phyloP scores from a whole-genome alignment of 176 grass and related monocot genomes.

The Tillandsia fasciculata region DNA sequence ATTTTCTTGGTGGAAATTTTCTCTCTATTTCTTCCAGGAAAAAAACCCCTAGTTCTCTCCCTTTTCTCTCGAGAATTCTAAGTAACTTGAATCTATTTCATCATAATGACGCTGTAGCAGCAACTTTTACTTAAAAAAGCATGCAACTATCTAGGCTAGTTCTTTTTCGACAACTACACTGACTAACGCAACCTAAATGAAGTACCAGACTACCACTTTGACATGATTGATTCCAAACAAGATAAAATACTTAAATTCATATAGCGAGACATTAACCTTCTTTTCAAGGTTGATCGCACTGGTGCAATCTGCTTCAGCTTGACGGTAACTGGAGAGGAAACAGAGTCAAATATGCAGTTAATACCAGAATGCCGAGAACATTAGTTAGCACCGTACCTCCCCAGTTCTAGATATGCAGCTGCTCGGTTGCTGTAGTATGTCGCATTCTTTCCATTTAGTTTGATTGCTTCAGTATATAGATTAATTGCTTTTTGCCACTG shows the following conservation, averaged over 20 bases:
- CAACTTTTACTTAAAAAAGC: too few relatives aligned
- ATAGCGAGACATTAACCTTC: conserved; percentile 51
- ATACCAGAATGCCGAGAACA: neutral
- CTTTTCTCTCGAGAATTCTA: too few relatives aligned
- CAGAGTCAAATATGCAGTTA: conserved; percentile 10
- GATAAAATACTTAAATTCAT: neutral
- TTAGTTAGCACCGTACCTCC: conserved; percentile 34
- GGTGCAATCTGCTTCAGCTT: conserved; percentile 88
- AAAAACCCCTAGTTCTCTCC: too few relatives aligned
- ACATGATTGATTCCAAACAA: too few relatives aligned
- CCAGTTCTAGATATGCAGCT: conserved; percentile 76
- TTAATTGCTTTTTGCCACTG: conserved; percentile 82
- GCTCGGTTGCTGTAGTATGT: conserved; percentile 97
- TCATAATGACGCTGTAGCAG: too few relatives aligned
- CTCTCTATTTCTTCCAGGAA: too few relatives aligned
- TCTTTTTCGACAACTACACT: too few relatives aligned
- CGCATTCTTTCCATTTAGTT: conserved; percentile 71
- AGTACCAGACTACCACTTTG: too few relatives aligned
- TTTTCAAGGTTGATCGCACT: conserved; percentile 78
- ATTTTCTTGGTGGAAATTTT: too few relatives aligned
- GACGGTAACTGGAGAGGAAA: conserved; percentile 57
- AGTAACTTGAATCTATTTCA: too few relatives aligned
- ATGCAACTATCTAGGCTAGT: too few relatives aligned
- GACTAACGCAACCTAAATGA: too few relatives aligned
- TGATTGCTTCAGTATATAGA: conserved; percentile 92